Evolutionary conservation across 148 eudicot genomes (phyloP), one percentile per base, ranked within the genome.

Genomic region (Arbutus unedo): DNA sequence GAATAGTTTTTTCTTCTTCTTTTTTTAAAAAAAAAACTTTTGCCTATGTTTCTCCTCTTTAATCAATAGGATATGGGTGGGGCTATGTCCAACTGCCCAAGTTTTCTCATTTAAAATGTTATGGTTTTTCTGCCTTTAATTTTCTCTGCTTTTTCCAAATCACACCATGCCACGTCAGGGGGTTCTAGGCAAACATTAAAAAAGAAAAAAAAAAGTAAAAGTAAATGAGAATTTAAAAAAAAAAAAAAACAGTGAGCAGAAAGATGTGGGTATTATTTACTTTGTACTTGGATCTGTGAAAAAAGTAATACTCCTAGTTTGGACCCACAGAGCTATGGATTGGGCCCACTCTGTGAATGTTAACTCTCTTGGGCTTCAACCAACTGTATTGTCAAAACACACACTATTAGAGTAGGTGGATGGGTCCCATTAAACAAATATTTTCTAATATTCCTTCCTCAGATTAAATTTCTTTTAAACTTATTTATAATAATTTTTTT

Each of bases 11-110:
- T 38, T 56, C 53, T 47, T 38, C 1, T 6, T 3, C 4, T n/a
- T 11, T 15, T 51, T 7, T 16, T 19, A 15, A 8, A n/a, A n/a
- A n/a, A n/a, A n/a, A n/a, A n/a, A 31, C 41, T 48, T 77, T 74
- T 19, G 11, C 9, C 1, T 68, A 53, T 68, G 3, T 70, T 44
- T 74, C 54, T 62, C 6, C 3, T 50, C 21, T 74, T 79, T 51
- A 9, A 43, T 49, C 59, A 18, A 74, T 44, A 74, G 21, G 75
- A 14, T 72, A 47, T 71, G 78, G 49, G 43, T 72, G 77, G 80
- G 80, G 82, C 50, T 57, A 79, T 49, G 57, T 48, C 51, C 79
- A 44, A 21, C 75, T 43, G 79, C 76, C 83, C 79, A 57, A 57
- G 78, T 74, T 81, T 76, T 76, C 79, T 13, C 7, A 53, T 48